Conservation (phyloP, 2,329 filamentous ascomycete genomes). For the Tolypocladium album region DNA sequence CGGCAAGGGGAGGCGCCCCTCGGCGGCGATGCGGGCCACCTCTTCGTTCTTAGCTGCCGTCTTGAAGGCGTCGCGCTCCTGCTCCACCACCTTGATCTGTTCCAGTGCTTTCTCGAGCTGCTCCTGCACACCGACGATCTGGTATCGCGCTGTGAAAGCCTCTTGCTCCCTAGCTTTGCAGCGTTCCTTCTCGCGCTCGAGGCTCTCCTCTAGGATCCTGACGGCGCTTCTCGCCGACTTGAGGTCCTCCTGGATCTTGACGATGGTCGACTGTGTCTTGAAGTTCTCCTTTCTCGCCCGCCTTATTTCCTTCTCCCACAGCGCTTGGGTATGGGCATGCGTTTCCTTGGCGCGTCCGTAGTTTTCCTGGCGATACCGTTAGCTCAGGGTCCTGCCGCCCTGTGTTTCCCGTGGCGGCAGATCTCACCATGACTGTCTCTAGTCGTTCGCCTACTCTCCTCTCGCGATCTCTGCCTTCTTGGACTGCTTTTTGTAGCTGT, state of each 20-base stretch:
- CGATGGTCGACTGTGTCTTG: slow-evolving; percentile 58
- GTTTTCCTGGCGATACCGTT: slow-evolving; percentile 45
- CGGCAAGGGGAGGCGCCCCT: slow-evolving; percentile 59
- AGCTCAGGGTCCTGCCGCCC: neutral
- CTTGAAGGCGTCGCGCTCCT: slow-evolving; percentile 66
- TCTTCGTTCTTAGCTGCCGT: slow-evolving; percentile 64
- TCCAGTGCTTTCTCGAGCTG: slow-evolving; percentile 55
- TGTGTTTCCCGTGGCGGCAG: no score
- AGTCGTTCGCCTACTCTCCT: slow-evolving; percentile 54
- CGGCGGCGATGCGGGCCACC: slow-evolving; percentile 59
- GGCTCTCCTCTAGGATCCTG: slow-evolving; percentile 44
- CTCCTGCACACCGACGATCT: slow-evolving; percentile 54
- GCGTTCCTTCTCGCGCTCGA: slow-evolving; percentile 54
- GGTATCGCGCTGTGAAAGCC: slow-evolving; percentile 56
- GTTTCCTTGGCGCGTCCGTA: slow-evolving; percentile 61
- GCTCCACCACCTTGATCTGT: slow-evolving; percentile 53
- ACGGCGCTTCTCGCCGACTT: slow-evolving; percentile 47
- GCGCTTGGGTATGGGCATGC: slow-evolving; percentile 51
- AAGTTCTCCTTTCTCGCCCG: slow-evolving; percentile 61
- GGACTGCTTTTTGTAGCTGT: slow-evolving; percentile 43
- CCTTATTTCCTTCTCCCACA: slow-evolving; percentile 67
- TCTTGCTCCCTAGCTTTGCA: slow-evolving; percentile 55
- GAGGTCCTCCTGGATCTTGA: slow-evolving; percentile 65
- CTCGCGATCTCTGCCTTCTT: slow-evolving; percentile 57
- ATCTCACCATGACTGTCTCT: slow-evolving; percentile 57